These are phyloP conservation scores for Kluyveromyces sp. DNA, from an alignment of 1,139 yeast genomes.

Conservation along the genomic window DNA sequence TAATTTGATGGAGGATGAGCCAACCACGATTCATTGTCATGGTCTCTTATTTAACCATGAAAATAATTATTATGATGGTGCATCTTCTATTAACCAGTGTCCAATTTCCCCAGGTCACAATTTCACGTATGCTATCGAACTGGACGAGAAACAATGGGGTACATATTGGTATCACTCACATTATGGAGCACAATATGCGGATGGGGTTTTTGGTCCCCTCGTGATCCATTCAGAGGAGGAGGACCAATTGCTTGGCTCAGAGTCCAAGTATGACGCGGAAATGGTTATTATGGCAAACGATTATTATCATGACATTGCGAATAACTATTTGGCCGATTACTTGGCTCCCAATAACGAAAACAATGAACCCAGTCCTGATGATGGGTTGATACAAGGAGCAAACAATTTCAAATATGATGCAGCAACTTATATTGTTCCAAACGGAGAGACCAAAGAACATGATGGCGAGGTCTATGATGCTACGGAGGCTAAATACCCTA, in stretches of 20 bases:
- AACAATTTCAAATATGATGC: conserved; percentile 33
- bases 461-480: conserved; percentile 10
- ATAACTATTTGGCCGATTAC: conserved; percentile 33
- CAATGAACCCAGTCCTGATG: conserved; percentile 49
- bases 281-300: conserved; percentile 40
- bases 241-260: conserved; percentile 27
- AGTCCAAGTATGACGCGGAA: conserved; percentile 42
- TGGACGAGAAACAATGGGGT: conserved; percentile 42
- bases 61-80: conserved; percentile 49
- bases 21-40: conserved; percentile 52
- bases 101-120: conserved; percentile 51
- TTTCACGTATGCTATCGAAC: conserved; percentile 44
- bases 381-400: conserved; percentile 45
- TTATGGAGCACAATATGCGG: conserved; percentile 48
- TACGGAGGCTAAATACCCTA: conserved; percentile 17
- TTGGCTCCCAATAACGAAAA: conserved; percentile 39
- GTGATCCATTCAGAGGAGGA: conserved; percentile 38
- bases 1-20: conserved; percentile 38
- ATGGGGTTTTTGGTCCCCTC: conserved; percentile 51
- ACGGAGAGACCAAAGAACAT: conserved; percentile 3
- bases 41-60: conserved; percentile 45
- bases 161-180: conserved; percentile 61
- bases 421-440: conserved; percentile 15
- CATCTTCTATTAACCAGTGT: conserved; percentile 52
- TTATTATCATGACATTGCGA: conserved; percentile 41